Evolutionary conservation across 495 filamentous ascomycete species (phyloP), one percentile per base, ranked within the genome.

Genomic region (Talaromyces trachyspermus): DNA sequence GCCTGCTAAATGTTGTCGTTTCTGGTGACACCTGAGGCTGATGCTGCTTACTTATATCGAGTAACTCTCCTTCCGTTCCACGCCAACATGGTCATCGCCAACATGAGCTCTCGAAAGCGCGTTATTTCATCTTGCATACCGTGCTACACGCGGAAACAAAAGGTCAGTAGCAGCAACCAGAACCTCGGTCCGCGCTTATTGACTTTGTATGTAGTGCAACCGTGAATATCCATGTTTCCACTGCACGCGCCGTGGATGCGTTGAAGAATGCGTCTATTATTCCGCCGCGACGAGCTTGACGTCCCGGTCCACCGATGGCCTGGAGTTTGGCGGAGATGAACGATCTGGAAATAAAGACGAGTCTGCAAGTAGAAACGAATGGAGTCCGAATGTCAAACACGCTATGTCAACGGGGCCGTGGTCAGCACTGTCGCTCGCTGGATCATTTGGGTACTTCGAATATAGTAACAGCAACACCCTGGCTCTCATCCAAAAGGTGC

Each of bases 371-470:
- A n/a, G n/a, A n/a, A n/a, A n/a, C n/a, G n/a, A n/a, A 39, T 10
- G n/a, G 2, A 4, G 4, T 18, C n/a, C 2, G 9, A 18, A 4
- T 8, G 6, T 3, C 15, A 4, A n/a, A 18, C 10, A 4, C 4
- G 3, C 15, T 4, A 2, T 2, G 3, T 8, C 19, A 2, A 5
- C 4, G 3, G 2, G 4, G 5, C 8, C 36, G 3, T 17, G 15
- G 4, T 3, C 11, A 5, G 4, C 3, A 12, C 4, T 17, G 6
- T 39, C 36, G 4, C 43, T 61, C 9, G 59, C 49, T 20, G 38
- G 47, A 14, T 30, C 39, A 12, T 62, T 59, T 46, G 59, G 59
- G 1, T 62, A 62, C 40, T 54, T 45, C 30, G 54, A 59, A 26
- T 49, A 51, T 20, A 59, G 41, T 11, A 59, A 58, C 22, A 56